Evolutionary conservation across 495 filamentous ascomycete genomes (phyloP).

Genomic region (Copromyces sp.): DNA sequence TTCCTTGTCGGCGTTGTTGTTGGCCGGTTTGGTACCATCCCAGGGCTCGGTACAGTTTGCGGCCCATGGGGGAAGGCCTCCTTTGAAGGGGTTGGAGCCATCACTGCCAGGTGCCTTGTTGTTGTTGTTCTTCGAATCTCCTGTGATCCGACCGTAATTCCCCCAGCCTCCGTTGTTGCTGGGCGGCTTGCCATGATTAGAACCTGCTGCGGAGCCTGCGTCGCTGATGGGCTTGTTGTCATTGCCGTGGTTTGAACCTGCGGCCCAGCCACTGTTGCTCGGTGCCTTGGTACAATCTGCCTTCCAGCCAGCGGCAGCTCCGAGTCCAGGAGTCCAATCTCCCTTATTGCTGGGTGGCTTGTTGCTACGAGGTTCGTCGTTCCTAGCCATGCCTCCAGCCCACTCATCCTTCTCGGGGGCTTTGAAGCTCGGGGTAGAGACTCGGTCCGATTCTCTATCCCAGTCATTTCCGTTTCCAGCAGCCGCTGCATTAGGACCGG

Average conservation of each 20-base stretch:
- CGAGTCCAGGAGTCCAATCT: conserved; percentile 5
- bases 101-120: background rate
- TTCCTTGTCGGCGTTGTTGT: background rate
- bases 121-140: background rate
- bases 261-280: background rate
- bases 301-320: background rate
- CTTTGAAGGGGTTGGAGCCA: background rate
- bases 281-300: background rate
- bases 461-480: background rate
- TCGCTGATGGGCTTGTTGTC: background rate
- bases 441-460: background rate
- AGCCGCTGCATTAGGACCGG: background rate
- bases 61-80: background rate
- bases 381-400: background rate
- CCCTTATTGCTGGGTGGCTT: background rate
- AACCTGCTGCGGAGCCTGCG: background rate
- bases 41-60: background rate
- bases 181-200: background rate
- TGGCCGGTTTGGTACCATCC: background rate
- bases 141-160: background rate
- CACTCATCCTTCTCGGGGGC: background rate
- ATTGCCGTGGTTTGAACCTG: background rate
- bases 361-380: background rate
- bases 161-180: background rate
- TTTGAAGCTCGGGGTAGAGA: background rate